Evolutionary conservation across 2,329 filamentous ascomycete species (phyloP).

Genomic region (Cryphonectria nitschkei): DNA sequence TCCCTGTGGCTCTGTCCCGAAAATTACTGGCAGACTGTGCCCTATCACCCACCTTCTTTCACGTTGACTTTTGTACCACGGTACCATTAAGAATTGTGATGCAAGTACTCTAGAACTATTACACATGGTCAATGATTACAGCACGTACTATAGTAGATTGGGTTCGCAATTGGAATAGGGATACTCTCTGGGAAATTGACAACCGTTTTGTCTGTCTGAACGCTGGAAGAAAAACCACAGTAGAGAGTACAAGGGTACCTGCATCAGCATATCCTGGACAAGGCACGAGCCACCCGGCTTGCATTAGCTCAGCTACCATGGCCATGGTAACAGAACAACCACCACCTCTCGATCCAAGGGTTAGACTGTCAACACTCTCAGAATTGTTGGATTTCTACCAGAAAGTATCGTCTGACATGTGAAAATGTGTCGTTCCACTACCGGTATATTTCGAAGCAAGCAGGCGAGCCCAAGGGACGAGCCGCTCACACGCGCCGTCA

Average conservation of each 20-base stretch:
- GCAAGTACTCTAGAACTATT: background rate
- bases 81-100: background rate
- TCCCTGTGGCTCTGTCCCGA: background rate
- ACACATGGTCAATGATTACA: background rate
- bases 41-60: background rate
- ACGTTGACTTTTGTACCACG: background rate
- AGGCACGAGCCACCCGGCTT: slow-evolving; percentile 4
- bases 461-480: background rate
- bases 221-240: background rate
- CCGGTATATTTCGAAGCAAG: no score
- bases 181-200: background rate
- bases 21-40: background rate
- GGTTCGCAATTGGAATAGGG: background rate
- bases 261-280: slow-evolving; percentile 4
- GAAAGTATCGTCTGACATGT: background rate
- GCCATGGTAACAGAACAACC: background rate
- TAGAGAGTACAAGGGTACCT: background rate
- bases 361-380: background rate
- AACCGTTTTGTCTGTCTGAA: background rate
- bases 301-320: background rate
- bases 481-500: no score
- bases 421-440: background rate
- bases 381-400: background rate
- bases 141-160: background rate
- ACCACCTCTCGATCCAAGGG: background rate